Evolutionary conservation across 257 asterid species (phyloP).

Genomic region (Petunia axillaris): DNA sequence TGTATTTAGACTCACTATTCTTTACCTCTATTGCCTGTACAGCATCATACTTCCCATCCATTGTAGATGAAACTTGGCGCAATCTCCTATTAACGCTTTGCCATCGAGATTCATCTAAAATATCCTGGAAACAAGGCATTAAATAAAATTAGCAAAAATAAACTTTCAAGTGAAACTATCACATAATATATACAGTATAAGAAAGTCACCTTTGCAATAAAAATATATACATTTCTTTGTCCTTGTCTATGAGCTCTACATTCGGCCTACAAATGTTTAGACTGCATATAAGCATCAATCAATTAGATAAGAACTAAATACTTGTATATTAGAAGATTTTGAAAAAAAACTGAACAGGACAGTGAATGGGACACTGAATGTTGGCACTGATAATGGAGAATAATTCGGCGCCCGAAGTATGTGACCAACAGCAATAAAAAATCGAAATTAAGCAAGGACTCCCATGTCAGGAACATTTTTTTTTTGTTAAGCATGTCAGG

Average conservation of each 20-base stretch:
- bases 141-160: constrained; percentile 13
- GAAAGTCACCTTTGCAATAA: constrained; percentile 77
- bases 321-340: constrained; percentile 3
- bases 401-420: neutral
- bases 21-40: constrained; percentile 72
- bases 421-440: constrained; percentile 18
- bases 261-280: constrained; percentile 74
- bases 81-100: constrained; percentile 75
- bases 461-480: neutral
- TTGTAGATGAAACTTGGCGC: constrained; percentile 75
- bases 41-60: constrained; percentile 81
- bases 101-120: constrained; percentile 87
- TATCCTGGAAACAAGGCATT: constrained; percentile 57
- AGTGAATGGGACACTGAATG: neutral
- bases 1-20: too few relatives aligned
- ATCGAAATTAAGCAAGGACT: neutral
- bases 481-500: neutral
- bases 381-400: constrained; percentile 8
- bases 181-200: neutral
- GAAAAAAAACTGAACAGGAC: neutral
- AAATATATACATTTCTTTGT: constrained; percentile 83
- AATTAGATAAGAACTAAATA: constrained; percentile 7
- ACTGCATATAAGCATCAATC: constrained; percentile 36
- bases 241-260: constrained; percentile 97
- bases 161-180: neutral